Evolutionary conservation across 768 basidiomycete genomes (phyloP).

Genomic region (Agrocybe pediades): DNA sequence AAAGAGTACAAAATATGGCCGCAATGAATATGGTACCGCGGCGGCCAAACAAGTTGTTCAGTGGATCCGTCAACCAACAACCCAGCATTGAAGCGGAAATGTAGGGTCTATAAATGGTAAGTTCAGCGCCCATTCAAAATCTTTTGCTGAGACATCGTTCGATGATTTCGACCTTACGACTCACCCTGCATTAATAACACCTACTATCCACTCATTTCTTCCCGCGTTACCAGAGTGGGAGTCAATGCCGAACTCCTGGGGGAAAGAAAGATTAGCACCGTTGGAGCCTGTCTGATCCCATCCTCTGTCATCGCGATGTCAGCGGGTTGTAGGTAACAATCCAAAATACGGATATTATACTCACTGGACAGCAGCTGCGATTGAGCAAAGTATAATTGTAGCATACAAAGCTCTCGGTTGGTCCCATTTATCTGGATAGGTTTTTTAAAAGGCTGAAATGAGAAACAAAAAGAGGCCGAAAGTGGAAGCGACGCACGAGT

Average conservation of each 20-base stretch:
- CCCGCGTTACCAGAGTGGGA: constrained; percentile 21
- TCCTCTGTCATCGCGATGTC: constrained; percentile 16
- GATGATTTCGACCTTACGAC: not conserved
- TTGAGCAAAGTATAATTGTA: constrained; percentile 50
- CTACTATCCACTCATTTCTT: constrained; percentile 68
- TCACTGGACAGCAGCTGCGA: constrained; percentile 75
- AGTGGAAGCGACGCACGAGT: constrained; percentile 28
- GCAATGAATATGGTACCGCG: constrained; percentile 58
- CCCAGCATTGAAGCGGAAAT: constrained; percentile 40
- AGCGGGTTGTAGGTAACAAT: not conserved
- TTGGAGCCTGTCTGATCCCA: constrained; percentile 62
- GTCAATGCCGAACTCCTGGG: constrained; percentile 45
- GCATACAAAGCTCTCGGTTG: constrained; percentile 40
- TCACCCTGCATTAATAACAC: constrained; percentile 65
- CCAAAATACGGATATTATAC: constrained; percentile 4
- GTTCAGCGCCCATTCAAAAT: not conserved
- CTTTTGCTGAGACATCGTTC: not conserved
- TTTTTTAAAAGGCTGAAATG: constrained; percentile 13
- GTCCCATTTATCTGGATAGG: constrained; percentile 36
- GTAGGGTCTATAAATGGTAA: constrained; percentile 28
- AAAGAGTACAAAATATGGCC: constrained; percentile 48
- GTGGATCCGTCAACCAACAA: constrained; percentile 45
- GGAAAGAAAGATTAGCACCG: constrained; percentile 59
- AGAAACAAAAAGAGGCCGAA: not conserved
- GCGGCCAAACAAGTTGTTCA: constrained; percentile 62